A percentile compares a stretch with the other conserved stretches of the same genome.
phyloP scores from a whole-genome alignment of 1,284 basidiomycete genomes.

The Mycosarcoma maydis region DNA sequence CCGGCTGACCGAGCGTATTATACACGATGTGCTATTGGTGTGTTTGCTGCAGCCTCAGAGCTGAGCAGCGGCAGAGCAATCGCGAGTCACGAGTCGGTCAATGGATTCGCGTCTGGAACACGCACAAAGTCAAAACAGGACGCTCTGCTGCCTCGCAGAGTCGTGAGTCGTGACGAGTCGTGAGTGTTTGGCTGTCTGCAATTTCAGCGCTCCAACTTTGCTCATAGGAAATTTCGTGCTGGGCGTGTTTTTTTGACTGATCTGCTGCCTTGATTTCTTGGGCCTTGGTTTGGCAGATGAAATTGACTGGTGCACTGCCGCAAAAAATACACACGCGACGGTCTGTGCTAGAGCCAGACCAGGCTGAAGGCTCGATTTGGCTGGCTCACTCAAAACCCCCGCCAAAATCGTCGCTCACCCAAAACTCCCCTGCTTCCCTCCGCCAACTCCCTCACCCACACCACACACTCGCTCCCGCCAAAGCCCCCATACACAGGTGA shows the following conservation, averaged over 20 bases:
- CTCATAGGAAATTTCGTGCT: constrained; percentile 11
- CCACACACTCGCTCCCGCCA: constrained; percentile 33
- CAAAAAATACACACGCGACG: constrained; percentile 1
- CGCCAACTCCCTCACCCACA: constrained; percentile 39
- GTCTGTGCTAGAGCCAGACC: not conserved
- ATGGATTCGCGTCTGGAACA: too few species aligned
- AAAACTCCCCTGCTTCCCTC: constrained; percentile 34
- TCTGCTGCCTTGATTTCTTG: constrained; percentile 11
- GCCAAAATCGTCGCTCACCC: constrained; percentile 28
- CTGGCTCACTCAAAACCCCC: constrained; percentile 41
- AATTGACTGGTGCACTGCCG: constrained; percentile 19
- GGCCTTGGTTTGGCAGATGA: not conserved
- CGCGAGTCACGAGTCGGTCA: too few species aligned
- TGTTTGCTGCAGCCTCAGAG: too few species aligned
- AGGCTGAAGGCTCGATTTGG: constrained; percentile 6
- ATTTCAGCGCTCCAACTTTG: not conserved
- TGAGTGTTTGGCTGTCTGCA: not conserved
- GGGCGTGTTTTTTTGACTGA: constrained; percentile 7
- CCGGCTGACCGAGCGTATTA: too few species aligned
- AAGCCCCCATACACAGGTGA: constrained; percentile 34
- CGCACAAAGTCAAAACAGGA: too few species aligned
- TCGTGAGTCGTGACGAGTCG: too few species aligned
- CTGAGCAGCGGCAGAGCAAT: too few species aligned
- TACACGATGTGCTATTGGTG: too few species aligned
- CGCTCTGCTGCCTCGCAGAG: not conserved